Base-by-base conservation (phyloP, 1,284 basidiomycete species). In the Ceratobasidium sp. region DNA sequence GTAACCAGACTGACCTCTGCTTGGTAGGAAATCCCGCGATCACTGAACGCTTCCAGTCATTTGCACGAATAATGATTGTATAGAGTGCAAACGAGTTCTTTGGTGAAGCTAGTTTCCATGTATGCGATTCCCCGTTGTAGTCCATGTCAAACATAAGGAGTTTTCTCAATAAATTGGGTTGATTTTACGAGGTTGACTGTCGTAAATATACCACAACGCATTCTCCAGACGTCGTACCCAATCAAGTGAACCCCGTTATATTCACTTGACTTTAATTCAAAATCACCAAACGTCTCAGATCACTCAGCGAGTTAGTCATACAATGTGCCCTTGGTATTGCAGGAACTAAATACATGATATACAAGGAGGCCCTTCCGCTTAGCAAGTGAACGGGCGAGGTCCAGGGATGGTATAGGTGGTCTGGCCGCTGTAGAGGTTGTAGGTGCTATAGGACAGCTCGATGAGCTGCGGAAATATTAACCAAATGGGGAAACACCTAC, bases 361-460 rank as follows among this genome's bases (percentile, higher is more conserved):
- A 56, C 51, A 56, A 24, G 11, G 31, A 22, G 7, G 24, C 1
- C 31, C 27, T 29, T 8, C 39, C 53, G 46, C 39, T 31, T 46
- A 69, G 53, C 75, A 76, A 27, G 73, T 76, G 58, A 76, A 76
- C 4, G 68, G 64, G 34, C 64, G 73, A 27, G 75, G 75, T 16
- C 84, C 84, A 61, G 85, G 84, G 49, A 86, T 81, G 0, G 81
- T 84, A 80, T 86, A 86, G 64, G 80, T 82, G 2, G 81, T 78
- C 41, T 69, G 68, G 8, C 59, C 53, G 46, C 43, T 56, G 43
- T 48, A 54, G 29, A 65, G 74, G 61, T 76, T 74, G 53, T 69
- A 69, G 27, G 51, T 69, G 53, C 65, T 69, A 34, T 39, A 22
- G n/a, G 37, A 49, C 51, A 34, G 48, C n/a, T 34, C 19, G n/a